phyloP scores from a whole-genome alignment of 176 grass and related monocot species.

The Rhynchospora breviuscula region DNA sequence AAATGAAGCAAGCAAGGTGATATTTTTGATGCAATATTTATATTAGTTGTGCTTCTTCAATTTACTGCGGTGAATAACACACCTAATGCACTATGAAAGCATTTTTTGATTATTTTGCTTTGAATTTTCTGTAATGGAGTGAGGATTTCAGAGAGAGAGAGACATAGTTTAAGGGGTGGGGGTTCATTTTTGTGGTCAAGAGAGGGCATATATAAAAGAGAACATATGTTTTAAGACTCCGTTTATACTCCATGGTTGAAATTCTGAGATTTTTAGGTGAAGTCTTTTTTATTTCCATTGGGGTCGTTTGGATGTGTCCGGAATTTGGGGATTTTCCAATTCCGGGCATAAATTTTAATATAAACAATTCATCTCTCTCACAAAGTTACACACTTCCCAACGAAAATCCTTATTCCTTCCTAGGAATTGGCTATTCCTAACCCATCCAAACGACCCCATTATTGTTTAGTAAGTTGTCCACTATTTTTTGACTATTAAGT shows the following conservation, averaged over 20 bases:
- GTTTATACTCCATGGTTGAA: not conserved
- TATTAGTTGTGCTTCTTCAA: not conserved
- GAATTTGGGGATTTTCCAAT: too few relatives aligned
- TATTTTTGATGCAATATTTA: not conserved
- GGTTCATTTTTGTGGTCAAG: not conserved
- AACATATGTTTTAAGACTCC: not conserved
- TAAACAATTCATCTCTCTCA: too few relatives aligned
- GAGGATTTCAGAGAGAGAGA: not conserved
- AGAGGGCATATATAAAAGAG: not conserved
- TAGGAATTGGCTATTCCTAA: too few relatives aligned
- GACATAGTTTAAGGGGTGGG: not conserved
- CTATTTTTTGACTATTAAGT: not conserved
- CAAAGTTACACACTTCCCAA: too few relatives aligned
- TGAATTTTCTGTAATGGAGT: too few relatives aligned
- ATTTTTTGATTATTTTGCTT: not conserved
- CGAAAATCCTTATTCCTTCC: too few relatives aligned
- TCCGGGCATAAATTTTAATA: too few relatives aligned
- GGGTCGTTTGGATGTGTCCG: too few relatives aligned
- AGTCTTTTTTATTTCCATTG: not conserved
- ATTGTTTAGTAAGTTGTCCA: not conserved
- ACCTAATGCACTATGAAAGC: not conserved
- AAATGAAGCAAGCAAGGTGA: constrained; percentile 86
- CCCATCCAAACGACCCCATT: too few relatives aligned
- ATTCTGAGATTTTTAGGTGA: not conserved
- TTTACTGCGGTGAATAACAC: not conserved